Evolutionary conservation across 345 rosid genomes (phyloP), one percentile per base, ranked within the genome.

Genomic region (Anastatica hierochuntica): DNA sequence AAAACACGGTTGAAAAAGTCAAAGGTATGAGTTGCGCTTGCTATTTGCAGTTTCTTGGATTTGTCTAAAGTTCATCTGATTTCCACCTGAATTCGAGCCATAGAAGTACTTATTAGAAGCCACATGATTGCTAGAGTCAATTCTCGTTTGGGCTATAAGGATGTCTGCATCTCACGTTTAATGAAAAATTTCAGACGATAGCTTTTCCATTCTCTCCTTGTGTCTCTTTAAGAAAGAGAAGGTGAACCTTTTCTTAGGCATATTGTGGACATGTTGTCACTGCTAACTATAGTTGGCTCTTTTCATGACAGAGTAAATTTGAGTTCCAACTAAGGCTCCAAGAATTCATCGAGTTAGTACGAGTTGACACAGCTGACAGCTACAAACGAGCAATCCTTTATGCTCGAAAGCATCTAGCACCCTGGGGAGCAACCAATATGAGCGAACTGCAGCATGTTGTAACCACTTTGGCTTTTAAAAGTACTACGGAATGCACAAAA

Each of bases 281-380:
- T 21, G 24, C 5, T 21, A 21, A 21, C 24, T 21, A 21, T 21
- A 21, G 2, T 21, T 21, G 24, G 11, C 17, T 20, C 43, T 53
- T 58, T 46, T 33, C 37, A 31, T 60, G 53, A 40, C 78, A 92
- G 98, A 92, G 98, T 77, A 81, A 76, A 56, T 80, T 88, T 8
- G 98, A 92, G 63, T 88, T 92, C 77, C 94, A 79, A 71, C 69
- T 92, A 76, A 85, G 97, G 74, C 85, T 85, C 71, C 98, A 92
- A 76, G 97, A 88, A 48, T 92, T 85, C 56, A 64, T 92, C 17
- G 98, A 92, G 77, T 70, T 92, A 69, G 88, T 92, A 58, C 79
- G 98, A 63, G 76, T 76, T 65, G 90, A 89, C 57, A 75, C 94
- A 62, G 73, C 79, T 57, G 86, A 81, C 26, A 76, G 75, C 62